phyloP scores from a whole-genome alignment of 371 early-diverging fungal genomes.

The Conidiobolus incongruus region DNA sequence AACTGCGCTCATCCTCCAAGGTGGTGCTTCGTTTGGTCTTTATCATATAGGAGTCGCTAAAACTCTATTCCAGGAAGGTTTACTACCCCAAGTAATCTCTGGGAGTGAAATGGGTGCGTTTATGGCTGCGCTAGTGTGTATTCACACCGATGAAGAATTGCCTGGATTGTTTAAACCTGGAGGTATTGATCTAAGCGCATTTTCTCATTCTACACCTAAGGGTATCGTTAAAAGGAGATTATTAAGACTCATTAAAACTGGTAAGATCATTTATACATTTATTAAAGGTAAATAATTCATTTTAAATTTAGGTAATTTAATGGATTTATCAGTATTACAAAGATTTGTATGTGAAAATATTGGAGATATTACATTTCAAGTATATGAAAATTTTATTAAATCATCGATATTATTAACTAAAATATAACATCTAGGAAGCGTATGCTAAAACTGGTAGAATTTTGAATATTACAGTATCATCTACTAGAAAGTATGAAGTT shows the following conservation, averaged over 20 bases:
- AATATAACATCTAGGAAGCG: slow-evolving; percentile 22
- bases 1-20: slow-evolving; percentile 42
- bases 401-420: not conserved
- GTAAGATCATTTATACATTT: slow-evolving; percentile 10
- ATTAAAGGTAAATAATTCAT: not conserved
- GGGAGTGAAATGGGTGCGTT: slow-evolving; percentile 46
- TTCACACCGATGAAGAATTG: slow-evolving; percentile 40
- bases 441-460: slow-evolving; percentile 32
- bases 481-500: slow-evolving; percentile 35
- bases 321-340: slow-evolving; percentile 43
- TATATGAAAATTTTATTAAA: too few relatives aligned
- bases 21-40: slow-evolving; percentile 43
- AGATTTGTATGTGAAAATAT: slow-evolving; percentile 38
- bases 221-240: slow-evolving; percentile 32
- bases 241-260: slow-evolving; percentile 33
- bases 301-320: slow-evolving; percentile 23
- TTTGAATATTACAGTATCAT: slow-evolving; percentile 43
- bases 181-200: slow-evolving; percentile 36
- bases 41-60: slow-evolving; percentile 56
- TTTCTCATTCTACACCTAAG: slow-evolving; percentile 20
- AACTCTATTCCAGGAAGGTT: slow-evolving; percentile 29
- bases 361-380: slow-evolving; percentile 45
- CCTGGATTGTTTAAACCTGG: slow-evolving; percentile 34
- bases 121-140: slow-evolving; percentile 45
- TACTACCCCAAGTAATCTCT: slow-evolving; percentile 44